Percentiles rank a stretch among this genome's conserved stretches.
Conservation (phyloP, 2,329 filamentous ascomycete genomes). For the Macrophomina pseudophaseolina region DNA sequence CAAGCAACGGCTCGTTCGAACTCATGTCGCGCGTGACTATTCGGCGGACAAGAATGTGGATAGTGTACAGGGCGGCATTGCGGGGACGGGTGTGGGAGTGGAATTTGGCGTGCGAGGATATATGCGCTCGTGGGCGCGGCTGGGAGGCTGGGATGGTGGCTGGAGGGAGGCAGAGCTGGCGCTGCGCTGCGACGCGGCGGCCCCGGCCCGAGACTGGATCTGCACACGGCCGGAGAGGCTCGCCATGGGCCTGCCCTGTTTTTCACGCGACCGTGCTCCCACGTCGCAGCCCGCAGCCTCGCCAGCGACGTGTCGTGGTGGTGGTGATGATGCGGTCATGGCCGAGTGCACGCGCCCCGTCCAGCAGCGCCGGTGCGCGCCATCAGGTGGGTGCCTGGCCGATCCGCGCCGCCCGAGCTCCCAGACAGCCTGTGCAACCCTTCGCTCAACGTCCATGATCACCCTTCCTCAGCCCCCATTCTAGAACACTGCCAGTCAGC, state of each 20-base stretch:
- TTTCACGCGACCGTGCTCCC: conserved; percentile 17
- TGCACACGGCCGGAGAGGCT: conserved; percentile 16
- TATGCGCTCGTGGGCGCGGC: conserved; percentile 7
- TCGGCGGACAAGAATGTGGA: conserved; percentile 1
- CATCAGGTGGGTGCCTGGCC: not conserved
- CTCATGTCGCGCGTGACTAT: conserved; percentile 21
- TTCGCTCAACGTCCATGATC: not conserved
- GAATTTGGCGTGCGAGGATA: conserved; percentile 10
- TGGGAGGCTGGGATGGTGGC: conserved; percentile 26
- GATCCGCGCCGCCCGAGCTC: not conserved
- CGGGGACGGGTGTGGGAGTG: not conserved
- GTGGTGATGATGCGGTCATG: conserved; percentile 9
- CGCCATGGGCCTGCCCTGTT: conserved; percentile 18
- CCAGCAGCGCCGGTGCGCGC: not conserved
- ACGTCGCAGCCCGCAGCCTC: conserved; percentile 13
- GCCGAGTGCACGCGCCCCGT: conserved; percentile 5
- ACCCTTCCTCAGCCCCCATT: not conserved
- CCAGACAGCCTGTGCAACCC: not conserved
- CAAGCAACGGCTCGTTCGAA: conserved; percentile 23
- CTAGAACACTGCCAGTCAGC: not conserved
- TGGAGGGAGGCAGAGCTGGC: not conserved
- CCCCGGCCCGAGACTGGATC: conserved; percentile 3
- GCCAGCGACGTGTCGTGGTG: conserved; percentile 15
- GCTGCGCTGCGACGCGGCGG: conserved; percentile 19
- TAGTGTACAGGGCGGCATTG: not conserved